Evolutionary conservation across 768 basidiomycete genomes (phyloP).

Genomic region (Tephrocybe sp.): DNA sequence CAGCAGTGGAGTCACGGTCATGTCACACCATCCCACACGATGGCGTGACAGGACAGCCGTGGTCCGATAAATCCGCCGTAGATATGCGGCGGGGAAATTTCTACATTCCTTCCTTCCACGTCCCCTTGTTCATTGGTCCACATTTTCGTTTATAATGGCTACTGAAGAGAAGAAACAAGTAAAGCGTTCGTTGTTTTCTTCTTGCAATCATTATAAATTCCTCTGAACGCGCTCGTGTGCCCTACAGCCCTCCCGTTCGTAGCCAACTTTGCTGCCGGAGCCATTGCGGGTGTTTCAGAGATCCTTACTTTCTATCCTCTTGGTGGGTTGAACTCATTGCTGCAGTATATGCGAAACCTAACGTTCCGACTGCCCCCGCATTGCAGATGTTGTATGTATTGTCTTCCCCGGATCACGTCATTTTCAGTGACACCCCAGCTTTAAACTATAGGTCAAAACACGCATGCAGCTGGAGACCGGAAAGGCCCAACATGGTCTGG

Average conservation of each 20-base stretch:
- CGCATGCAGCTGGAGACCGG: conserved; percentile 96
- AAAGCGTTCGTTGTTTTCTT: conserved; percentile 12
- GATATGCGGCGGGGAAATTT: conserved; percentile 8
- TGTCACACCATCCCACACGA: conserved; percentile 16
- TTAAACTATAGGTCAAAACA: conserved; percentile 77
- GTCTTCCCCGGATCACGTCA: conserved; percentile 9
- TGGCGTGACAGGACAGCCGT: conserved; percentile 6
- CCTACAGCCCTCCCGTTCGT: conserved; percentile 72
- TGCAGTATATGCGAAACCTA: background rate
- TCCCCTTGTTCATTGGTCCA: background rate
- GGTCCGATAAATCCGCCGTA: conserved; percentile 22
- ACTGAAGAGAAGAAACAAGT: conserved; percentile 30
- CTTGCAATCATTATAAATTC: background rate
- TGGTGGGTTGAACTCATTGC: conserved; percentile 46
- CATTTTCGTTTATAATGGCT: conserved; percentile 17
- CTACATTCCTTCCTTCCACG: conserved; percentile 6
- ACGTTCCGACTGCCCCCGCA: conserved; percentile 12
- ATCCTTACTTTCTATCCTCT: conserved; percentile 87
- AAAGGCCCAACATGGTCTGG: conserved; percentile 68
- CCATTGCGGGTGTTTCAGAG: conserved; percentile 89
- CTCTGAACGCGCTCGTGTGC: conserved; percentile 6
- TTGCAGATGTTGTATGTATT: conserved; percentile 76
- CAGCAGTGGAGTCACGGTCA: conserved; percentile 15
- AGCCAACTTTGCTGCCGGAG: conserved; percentile 92
- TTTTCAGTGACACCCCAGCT: conserved; percentile 3